These are phyloP conservation scores for Tuber calosporum DNA, from an alignment of 495 filamentous ascomycete species.

Conservation along the genomic window DNA sequence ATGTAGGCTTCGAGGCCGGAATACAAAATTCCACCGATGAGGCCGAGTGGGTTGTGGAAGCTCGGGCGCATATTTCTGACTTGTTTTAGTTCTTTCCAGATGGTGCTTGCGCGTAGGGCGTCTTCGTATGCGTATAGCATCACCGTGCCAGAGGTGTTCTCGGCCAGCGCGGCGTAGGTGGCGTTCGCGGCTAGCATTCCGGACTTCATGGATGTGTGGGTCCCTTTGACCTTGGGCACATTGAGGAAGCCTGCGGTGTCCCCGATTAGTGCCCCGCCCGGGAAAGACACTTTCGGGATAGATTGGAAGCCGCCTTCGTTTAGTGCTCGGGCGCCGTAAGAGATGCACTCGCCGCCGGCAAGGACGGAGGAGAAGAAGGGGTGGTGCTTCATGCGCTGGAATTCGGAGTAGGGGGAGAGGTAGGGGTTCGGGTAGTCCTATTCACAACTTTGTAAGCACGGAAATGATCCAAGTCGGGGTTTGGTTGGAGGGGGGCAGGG, in stretches of 20 bases:
- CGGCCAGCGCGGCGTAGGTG: conserved; percentile 64
- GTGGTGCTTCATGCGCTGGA: conserved; percentile 98
- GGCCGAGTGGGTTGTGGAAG: conserved; percentile 74
- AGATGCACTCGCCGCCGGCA: conserved; percentile 93
- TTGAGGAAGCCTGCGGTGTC: conserved; percentile 97
- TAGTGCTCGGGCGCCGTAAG: conserved; percentile 86
- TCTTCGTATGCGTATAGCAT: conserved; percentile 97
- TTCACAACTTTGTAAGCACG: not conserved
- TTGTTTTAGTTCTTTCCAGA: conserved; percentile 90
- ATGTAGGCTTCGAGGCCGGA: conserved; percentile 88
- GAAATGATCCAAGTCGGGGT: conserved; percentile 5
- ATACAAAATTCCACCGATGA: conserved; percentile 85
- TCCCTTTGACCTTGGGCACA: conserved; percentile 97
- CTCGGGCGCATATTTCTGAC: conserved; percentile 97
- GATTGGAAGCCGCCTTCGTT: conserved; percentile 97
- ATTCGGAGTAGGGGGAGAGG: conserved; percentile 90
- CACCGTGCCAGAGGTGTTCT: conserved; percentile 56
- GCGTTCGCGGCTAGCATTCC: conserved; percentile 96
- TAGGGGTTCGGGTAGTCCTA: conserved; percentile 91
- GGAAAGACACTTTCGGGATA: conserved; percentile 93
- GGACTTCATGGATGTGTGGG: conserved; percentile 93
- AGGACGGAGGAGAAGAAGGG: conserved; percentile 74
- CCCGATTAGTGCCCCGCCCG: conserved; percentile 89
- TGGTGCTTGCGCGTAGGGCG: conserved; percentile 69
- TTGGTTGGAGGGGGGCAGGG: not conserved